phyloP scores from a whole-genome alignment of 768 basidiomycete species.

The Suillus paluster region DNA sequence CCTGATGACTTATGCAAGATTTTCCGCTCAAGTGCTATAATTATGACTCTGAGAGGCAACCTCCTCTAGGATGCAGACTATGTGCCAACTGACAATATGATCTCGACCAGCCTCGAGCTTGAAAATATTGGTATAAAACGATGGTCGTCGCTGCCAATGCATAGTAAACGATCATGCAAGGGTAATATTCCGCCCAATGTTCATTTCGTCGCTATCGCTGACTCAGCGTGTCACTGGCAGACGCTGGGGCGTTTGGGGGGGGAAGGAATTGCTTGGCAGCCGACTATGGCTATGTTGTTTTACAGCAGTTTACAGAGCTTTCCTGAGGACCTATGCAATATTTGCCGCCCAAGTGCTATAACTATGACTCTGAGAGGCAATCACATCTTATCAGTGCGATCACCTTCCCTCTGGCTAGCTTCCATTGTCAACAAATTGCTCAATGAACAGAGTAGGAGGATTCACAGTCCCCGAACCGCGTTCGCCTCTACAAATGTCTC shows the following conservation, averaged over 20 bases:
- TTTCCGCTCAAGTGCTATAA: not conserved
- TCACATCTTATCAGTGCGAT: conserved; percentile 17
- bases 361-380: conserved; percentile 14
- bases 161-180: too few species aligned
- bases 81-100: too few species aligned
- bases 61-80: too few species aligned
- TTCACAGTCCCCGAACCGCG: conserved; percentile 32
- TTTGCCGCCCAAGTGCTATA: not conserved
- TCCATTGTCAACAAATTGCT: conserved; percentile 15
- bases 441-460: conserved; percentile 26
- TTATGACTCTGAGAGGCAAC: conserved; percentile 15
- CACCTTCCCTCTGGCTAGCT: conserved; percentile 6
- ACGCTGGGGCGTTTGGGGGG: too few species aligned
- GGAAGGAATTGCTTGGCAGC: too few species aligned
- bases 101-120: not conserved
- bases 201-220: not conserved
- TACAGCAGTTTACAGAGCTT: too few species aligned
- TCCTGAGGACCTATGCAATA: too few species aligned
- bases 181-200: too few species aligned
- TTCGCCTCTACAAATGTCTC: conserved; percentile 17
- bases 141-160: not conserved
- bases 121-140: not conserved
- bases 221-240: too few species aligned
- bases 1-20: too few species aligned
- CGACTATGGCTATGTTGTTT: too few species aligned